phyloP scores from a whole-genome alignment of 1,139 yeast genomes.

The Nakaseomyces uthaithaninus region DNA sequence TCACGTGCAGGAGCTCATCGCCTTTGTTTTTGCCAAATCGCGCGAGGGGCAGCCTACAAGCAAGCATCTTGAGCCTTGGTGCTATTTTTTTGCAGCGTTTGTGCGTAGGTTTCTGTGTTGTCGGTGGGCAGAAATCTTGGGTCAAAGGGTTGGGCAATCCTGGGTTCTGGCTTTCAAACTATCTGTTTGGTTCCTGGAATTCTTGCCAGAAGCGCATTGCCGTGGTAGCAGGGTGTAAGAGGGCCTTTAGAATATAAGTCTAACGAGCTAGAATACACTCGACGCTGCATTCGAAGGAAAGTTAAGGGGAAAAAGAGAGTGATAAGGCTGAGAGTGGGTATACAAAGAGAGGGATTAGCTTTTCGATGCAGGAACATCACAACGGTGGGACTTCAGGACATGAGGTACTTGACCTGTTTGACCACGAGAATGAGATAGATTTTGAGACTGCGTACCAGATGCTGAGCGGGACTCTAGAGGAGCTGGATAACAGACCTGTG shows the following conservation, averaged over 20 bases:
- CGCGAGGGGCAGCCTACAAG: too few species aligned
- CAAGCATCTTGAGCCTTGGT: too few species aligned
- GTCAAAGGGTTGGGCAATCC: too few species aligned
- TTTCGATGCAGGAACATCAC: constrained; percentile 6
- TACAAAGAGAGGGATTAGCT: neutral
- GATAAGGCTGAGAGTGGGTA: neutral
- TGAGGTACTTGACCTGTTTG: constrained; percentile 19
- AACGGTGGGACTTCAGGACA: neutral
- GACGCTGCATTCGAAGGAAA: too few species aligned
- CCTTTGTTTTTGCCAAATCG: neutral
- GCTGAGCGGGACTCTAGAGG: constrained; percentile 13
- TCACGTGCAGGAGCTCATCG: too few species aligned
- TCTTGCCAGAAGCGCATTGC: too few species aligned
- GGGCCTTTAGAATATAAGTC: too few species aligned
- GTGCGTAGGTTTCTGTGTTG: neutral
- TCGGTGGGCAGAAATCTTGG: too few species aligned
- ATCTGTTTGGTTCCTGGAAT: too few species aligned
- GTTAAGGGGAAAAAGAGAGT: neutral
- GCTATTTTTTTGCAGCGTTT: neutral
- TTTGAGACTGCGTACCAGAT: constrained; percentile 32
- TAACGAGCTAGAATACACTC: too few species aligned
- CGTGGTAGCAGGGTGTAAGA: too few species aligned
- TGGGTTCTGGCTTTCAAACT: too few species aligned
- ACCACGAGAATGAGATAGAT: constrained; percentile 29
- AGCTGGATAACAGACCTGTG: constrained; percentile 1